Evolutionary conservation across 2,329 filamentous ascomycete genomes (phyloP), one percentile per base, ranked within the genome.

Genomic region (Pyricularia grisea): DNA sequence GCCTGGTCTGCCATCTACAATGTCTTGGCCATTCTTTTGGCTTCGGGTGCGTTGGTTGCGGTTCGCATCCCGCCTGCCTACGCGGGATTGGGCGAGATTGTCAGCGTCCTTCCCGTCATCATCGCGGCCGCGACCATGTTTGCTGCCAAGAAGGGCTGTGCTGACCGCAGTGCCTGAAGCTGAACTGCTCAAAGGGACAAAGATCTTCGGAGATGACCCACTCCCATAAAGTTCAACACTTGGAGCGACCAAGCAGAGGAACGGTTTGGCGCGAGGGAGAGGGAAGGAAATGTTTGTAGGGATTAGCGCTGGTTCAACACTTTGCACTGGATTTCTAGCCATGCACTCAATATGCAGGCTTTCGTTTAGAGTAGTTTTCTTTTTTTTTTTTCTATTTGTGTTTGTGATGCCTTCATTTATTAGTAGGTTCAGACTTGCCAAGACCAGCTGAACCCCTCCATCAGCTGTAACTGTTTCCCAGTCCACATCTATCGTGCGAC

Each of bases 31-130:
- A 81, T 91, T 14, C 74, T 88, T 61, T 77, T 91, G 20, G 88
- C 85, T 4, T 82, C 83, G 0, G 88, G 88, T 0, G 87, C 84
- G 0, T 84, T 88, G 73, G 84, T 85, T 10, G 79, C 81, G 70
- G 78, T 83, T 1, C 80, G 86, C 66, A 81, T 84, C 68, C 81
- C 84, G n/a, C 78, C 78, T 1, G 78, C 76, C 17, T 80, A 78
- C 78, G 87, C 88, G 0, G 89, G 87, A 0, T 71, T 90, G 65
- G 88, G 88, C 0, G 88, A 91, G 78, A 76, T 91, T 66, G 85
- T 88, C 14, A 90, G 88, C 74, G 84, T 91, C 0, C 66, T 88
- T 71, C 88, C 88, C 0, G 88, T 91, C 12, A 82, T 91, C 31
- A 58, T 75, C 2, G 73, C 74, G 6, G 75, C 74, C 42, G 42